Percentiles rank a stretch among this genome's conserved stretches.
Conservation (phyloP, 2,329 filamentous ascomycete genomes). For the Ophiostoma sp. region DNA sequence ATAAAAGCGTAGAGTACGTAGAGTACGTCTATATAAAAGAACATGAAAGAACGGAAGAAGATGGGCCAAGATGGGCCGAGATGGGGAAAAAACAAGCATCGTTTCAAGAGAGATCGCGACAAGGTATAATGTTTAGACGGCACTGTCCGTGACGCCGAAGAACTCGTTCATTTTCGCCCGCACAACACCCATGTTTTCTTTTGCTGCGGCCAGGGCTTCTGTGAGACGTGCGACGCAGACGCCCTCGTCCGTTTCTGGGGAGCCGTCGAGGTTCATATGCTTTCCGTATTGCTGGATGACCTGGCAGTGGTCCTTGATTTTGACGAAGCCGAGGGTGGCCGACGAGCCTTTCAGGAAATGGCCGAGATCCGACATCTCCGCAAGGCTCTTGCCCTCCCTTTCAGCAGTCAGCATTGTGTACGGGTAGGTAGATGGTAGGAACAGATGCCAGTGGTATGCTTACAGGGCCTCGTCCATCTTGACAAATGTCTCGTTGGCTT, state of each 20-base stretch:
- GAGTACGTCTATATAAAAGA: too few species aligned
- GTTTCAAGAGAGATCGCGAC: background rate
- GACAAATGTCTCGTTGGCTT: constrained; percentile 77
- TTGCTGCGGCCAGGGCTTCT: constrained; percentile 64
- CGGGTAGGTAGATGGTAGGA: too few species aligned
- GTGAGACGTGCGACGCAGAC: constrained; percentile 65
- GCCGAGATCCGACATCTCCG: constrained; percentile 73
- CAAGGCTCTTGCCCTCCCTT: constrained; percentile 52
- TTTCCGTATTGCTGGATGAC: constrained; percentile 93
- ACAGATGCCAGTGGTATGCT: constrained; percentile 35
- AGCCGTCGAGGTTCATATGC: constrained; percentile 71
- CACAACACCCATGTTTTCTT: constrained; percentile 69
- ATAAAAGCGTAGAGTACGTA: background rate
- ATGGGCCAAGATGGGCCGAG: too few species aligned
- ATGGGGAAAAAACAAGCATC: background rate
- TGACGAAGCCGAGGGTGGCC: constrained; percentile 82
- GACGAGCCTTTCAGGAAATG: constrained; percentile 98
- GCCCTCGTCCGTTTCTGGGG: constrained; percentile 58
- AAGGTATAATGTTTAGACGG: background rate
- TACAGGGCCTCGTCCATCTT: constrained; percentile 82
- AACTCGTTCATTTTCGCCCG: constrained; percentile 65
- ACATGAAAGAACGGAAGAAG: too few species aligned
- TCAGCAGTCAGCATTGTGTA: background rate
- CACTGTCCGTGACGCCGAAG: constrained; percentile 36
- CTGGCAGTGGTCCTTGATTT: constrained; percentile 89